Base-by-base conservation (phyloP, 495 filamentous ascomycete species). In the Opeltia flavorubescens region DNA sequence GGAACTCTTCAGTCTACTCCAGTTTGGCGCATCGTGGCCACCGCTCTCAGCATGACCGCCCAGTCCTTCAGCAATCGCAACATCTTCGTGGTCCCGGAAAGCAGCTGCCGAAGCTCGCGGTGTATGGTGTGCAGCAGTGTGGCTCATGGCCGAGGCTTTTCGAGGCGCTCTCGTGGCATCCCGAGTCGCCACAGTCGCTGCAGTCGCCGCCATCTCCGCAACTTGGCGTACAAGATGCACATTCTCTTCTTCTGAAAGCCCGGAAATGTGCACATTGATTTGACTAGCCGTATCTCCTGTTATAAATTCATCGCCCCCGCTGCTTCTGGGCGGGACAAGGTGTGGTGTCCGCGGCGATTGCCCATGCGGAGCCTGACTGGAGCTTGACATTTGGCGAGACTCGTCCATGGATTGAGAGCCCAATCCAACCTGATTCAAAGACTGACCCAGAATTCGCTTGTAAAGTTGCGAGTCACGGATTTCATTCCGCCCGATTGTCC, bases 11-110 rank as follows among this genome's bases (percentile, higher is more conserved):
- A 75, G 75, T 52, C 85, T 81, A 50, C 89, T 86, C 91, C 91
- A 99, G 58, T 99, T 99, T 0, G 91, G 91, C 13, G 91, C 91
- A 63, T 99, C 91, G 57, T 99, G 93, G 26, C 93, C 89, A 50
- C 88, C 89, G 26, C 59, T 71, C 50, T 51, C 59, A 49, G 58
- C 52, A 47, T 64, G 60, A 2, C 57, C 47, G 2, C 56, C 47
- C 20, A 62, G 51, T 26, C 66, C 72, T 21, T 64, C 62, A 33
- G 55, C 48, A 25, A 67, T 51, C 20, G 65, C 66, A 30, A 61
- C 55, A 28, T 72, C 66, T 38, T 58, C 52, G 9, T 74, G 66
- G 9, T 71, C 65, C 2, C 57, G 43, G 24, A 58, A 46, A 20
- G 50, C 35, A 30, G 54, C 62, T n/a, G 58, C 50, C 47, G 57